phyloP scores from a whole-genome alignment of 352 stramenopile species.

The Globisporangium solare region DNA sequence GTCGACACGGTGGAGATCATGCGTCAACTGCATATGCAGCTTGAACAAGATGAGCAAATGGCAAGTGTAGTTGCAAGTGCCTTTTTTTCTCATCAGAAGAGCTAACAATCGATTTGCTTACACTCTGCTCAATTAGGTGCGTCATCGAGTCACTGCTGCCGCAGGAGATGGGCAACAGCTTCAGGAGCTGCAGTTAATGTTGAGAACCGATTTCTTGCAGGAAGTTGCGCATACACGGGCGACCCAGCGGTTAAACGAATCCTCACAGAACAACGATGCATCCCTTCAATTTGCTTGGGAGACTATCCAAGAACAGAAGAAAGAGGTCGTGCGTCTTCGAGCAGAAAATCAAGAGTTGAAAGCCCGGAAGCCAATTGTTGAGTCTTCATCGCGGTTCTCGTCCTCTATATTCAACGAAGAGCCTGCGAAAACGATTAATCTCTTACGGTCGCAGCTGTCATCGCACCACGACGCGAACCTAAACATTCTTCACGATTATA shows the following conservation, averaged over 20 bases:
- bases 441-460: conserved; percentile 49
- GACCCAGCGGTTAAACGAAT: conserved; percentile 17
- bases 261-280: conserved; percentile 37
- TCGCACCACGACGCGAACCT: conserved; percentile 53
- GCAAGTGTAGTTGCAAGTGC: conserved; percentile 13
- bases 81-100: too few species aligned
- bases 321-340: conserved; percentile 56
- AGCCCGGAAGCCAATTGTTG: conserved; percentile 2
- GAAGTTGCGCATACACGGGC: conserved; percentile 22
- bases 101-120: background rate
- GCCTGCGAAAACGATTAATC: conserved; percentile 31
- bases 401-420: conserved; percentile 31
- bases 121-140: conserved; percentile 18
- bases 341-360: conserved; percentile 46
- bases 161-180: conserved; percentile 51
- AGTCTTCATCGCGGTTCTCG: background rate
- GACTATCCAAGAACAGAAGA: conserved; percentile 70
- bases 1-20: conserved; percentile 56
- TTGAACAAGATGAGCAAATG: conserved; percentile 43
- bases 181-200: conserved; percentile 41
- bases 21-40: conserved; percentile 34
- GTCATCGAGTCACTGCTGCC: conserved; percentile 34
- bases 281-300: conserved; percentile 77
- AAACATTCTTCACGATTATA: conserved; percentile 48
- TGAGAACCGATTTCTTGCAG: conserved; percentile 51